Evolutionary conservation across 2,329 filamentous ascomycete species (phyloP), one percentile per base, ranked within the genome.

Genomic region (Bertia moriformis): DNA sequence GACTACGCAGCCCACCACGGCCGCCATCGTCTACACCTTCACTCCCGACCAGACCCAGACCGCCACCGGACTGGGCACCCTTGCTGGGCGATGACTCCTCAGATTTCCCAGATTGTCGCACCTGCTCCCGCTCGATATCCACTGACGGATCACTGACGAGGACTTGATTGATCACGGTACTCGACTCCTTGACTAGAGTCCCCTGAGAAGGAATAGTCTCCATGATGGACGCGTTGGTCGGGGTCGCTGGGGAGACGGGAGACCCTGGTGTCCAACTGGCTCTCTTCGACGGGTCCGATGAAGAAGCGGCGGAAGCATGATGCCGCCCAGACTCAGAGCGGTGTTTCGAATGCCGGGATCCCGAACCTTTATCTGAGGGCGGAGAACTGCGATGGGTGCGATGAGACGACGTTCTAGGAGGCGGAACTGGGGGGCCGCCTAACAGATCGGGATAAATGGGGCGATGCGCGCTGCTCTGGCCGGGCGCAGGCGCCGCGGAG

Each of bases 1-100:
- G 61, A 44, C 71, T 77, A 40, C 73, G 65, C 7, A 10, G 32
- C 7, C 32, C 32, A 18, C 10, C 10, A 18, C 32, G 32, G 7
- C 32, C 32, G 7, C 10, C 10, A 15, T 35, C 32, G 7, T 10
- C 15, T 7, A 12, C 15, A 7, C 10, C 10, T 18, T 35, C 32
- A 18, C 32, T 17, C 10, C 10, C 10, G 10, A 35, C 32, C 24
- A 29, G n/a, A n/a, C 10, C 24, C 10, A 29, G 24, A n/a, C n/a
- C n/a, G n/a, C n/a, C n/a, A 10, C 24, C 24, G 10, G 24, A 29
- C n/a, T 10, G 24, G 10, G 24, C 24, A 29, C 10, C 24, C 7
- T 7, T 17, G 10, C 7, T 15, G 15, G 32, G 12, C 7, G 32
- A 35, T 12, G 32, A 7, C 15, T 13, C 12, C n/a, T 10, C n/a